These are phyloP conservation scores for Cytidiella melzeri DNA, from an alignment of 768 basidiomycete species.

Conservation along the genomic window DNA sequence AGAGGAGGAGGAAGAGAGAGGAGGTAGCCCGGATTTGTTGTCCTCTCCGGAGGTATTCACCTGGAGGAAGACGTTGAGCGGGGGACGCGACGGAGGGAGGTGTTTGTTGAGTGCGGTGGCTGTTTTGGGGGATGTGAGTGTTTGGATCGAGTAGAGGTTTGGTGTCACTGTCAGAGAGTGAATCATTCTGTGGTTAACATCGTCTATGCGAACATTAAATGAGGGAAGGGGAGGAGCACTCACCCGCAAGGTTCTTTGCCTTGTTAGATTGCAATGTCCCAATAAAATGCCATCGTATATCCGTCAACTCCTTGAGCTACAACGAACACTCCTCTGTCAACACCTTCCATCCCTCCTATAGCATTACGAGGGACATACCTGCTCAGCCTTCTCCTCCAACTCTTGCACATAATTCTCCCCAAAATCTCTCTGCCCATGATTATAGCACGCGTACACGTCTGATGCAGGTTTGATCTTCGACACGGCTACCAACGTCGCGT, in stretches of 20 bases:
- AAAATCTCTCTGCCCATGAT: conserved; percentile 81
- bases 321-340: background rate
- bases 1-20: conserved; percentile 35
- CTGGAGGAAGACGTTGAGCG: conserved; percentile 82
- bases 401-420: conserved; percentile 99
- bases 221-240: conserved; percentile 17
- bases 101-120: conserved; percentile 77
- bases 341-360: background rate
- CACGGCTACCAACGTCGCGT: conserved; percentile 69
- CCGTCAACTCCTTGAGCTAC: conserved; percentile 60
- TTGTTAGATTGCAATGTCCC: conserved; percentile 93
- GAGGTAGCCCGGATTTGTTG: conserved; percentile 78
- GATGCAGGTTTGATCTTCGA: conserved; percentile 89
- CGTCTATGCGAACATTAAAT: background rate
- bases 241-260: conserved; percentile 81
- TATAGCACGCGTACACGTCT: conserved; percentile 80
- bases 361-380: conserved; percentile 14
- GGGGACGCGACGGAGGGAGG: conserved; percentile 50
- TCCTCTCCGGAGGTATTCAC: conserved; percentile 95
- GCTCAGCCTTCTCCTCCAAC: conserved; percentile 72
- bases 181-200: background rate
- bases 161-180: conserved; percentile 72
- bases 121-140: conserved; percentile 73
- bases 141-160: conserved; percentile 85
- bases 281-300: conserved; percentile 97